Percentiles rank a stretch among this genome's conserved stretches.
These are phyloP conservation scores for Aspergillus terreus DNA, from an alignment of 2,329 filamentous ascomycete genomes.

Conservation along the genomic window DNA sequence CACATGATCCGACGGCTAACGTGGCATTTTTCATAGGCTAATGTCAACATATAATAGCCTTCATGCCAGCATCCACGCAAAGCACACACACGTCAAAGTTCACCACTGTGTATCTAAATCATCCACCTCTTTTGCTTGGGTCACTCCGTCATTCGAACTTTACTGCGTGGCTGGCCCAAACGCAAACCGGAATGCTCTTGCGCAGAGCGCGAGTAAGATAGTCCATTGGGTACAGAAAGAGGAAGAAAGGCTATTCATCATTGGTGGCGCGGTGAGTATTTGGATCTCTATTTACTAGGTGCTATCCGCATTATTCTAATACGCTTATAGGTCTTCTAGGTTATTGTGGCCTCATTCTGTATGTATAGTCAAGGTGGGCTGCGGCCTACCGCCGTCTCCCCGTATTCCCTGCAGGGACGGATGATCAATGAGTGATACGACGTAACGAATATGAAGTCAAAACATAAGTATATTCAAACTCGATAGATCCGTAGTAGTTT, in stretches of 20 bases:
- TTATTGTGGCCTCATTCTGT: not conserved
- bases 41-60: constrained; percentile 82
- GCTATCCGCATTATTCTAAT: not conserved
- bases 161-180: constrained; percentile 87
- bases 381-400: no score
- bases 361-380: not conserved
- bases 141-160: constrained; percentile 85
- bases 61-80: constrained; percentile 79
- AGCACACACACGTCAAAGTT: constrained; percentile 80
- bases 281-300: not conserved
- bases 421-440: not conserved
- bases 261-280: constrained; percentile 77
- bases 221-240: constrained; percentile 89
- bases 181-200: constrained; percentile 61
- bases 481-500: not conserved
- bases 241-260: constrained; percentile 92
- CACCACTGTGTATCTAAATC: constrained; percentile 74
- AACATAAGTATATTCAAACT: not conserved
- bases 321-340: constrained; percentile 1
- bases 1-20: not conserved
- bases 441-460: not conserved
- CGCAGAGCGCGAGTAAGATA: constrained; percentile 82
- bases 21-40: constrained; percentile 44
- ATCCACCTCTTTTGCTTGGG: constrained; percentile 80
- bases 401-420: no score